Conservation (phyloP, 257 asterid species). For the Capsicum pubescens region DNA sequence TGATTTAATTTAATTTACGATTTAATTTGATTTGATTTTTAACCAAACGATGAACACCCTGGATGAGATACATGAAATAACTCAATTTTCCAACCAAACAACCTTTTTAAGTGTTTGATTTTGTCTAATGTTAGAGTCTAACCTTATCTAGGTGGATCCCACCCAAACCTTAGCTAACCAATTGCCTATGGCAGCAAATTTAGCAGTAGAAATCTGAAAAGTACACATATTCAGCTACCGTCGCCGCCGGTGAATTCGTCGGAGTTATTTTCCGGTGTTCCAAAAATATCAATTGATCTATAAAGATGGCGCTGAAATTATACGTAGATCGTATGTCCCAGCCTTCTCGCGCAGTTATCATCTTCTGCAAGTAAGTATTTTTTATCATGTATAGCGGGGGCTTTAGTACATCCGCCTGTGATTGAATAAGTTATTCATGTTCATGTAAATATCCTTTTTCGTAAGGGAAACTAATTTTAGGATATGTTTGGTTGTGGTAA, state of each 20-base stretch:
- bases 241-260: background rate
- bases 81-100: too few relatives aligned
- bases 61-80: too few relatives aligned
- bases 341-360: slow-evolving; percentile 82
- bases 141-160: background rate
- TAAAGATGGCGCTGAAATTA: slow-evolving; percentile 61
- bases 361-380: slow-evolving; percentile 78
- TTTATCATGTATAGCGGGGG: background rate
- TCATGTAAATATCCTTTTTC: too few relatives aligned
- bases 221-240: background rate
- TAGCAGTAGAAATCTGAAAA: background rate
- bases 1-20: too few relatives aligned
- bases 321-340: slow-evolving; percentile 87
- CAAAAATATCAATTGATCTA: background rate
- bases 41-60: too few relatives aligned
- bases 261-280: background rate
- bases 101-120: too few relatives aligned
- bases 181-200: background rate
- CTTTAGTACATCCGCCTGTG: too few relatives aligned
- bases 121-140: background rate
- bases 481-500: too few relatives aligned
- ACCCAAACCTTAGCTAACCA: background rate
- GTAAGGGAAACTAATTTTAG: too few relatives aligned
- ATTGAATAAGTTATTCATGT: too few relatives aligned
- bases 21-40: too few relatives aligned